Conservation (phyloP, 164 flowering plant genomes). For the Vitis rotundifolia region DNA sequence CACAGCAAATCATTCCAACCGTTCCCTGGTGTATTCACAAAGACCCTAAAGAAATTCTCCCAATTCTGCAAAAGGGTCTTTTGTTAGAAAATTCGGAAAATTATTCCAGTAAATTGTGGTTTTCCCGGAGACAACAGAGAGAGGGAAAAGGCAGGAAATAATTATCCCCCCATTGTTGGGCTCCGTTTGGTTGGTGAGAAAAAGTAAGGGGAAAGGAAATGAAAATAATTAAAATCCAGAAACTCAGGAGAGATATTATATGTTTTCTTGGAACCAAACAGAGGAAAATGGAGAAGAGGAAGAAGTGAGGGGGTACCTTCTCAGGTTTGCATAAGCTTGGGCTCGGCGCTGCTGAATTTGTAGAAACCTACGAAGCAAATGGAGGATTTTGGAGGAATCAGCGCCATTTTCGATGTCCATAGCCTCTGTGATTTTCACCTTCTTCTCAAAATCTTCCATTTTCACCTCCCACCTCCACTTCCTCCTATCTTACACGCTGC, state of each 20-base stretch:
- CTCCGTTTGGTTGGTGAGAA: background rate
- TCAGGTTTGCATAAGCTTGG: conserved; percentile 36
- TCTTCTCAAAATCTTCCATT: conserved; percentile 33
- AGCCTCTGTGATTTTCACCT: conserved; percentile 21
- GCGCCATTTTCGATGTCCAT: conserved; percentile 16
- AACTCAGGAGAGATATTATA: background rate
- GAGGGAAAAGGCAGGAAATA: no score
- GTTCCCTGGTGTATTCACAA: no score
- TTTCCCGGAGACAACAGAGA: no score
- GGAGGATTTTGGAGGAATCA: conserved; percentile 13
- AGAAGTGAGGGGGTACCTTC: conserved; percentile 12
- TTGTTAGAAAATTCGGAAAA: no score
- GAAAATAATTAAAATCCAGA: background rate
- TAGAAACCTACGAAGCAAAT: conserved; percentile 34
- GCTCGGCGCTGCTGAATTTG: conserved; percentile 39
- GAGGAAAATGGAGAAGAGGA: background rate
- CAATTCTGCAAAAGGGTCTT: no score
- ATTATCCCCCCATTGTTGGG: no score
- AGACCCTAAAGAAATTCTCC: no score
- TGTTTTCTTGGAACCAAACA: no score
- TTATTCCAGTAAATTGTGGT: no score
- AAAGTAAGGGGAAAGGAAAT: background rate
- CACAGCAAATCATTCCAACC: no score
- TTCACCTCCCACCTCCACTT: background rate
- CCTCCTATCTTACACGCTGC: background rate